Evolutionary conservation across 2,329 filamentous ascomycete genomes (phyloP).

Genomic region (Zasmidium cellare): DNA sequence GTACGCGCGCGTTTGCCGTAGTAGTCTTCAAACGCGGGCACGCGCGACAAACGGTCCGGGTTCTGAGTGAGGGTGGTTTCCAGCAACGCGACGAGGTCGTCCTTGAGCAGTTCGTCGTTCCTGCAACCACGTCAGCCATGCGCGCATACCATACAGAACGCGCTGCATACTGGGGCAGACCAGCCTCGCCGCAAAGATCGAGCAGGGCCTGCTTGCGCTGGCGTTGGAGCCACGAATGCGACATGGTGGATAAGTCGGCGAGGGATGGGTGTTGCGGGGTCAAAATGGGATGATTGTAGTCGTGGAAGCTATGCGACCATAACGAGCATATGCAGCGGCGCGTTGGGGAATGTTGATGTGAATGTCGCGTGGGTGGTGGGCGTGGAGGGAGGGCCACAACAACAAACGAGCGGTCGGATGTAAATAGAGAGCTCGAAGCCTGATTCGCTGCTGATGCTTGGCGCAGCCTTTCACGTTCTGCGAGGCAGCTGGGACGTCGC

Average conservation of each 20-base stretch:
- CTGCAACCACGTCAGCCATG: slow-evolving; percentile 14
- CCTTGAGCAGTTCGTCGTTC: slow-evolving; percentile 67
- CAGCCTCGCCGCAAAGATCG: slow-evolving; percentile 31
- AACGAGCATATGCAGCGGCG: slow-evolving; percentile 13
- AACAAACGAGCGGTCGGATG: neutral
- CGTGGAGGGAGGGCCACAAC: slow-evolving; percentile 2
- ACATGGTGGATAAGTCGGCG: slow-evolving; percentile 15
- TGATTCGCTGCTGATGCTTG: too few species aligned
- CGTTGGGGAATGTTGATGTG: slow-evolving; percentile 4
- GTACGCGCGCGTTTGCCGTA: slow-evolving; percentile 60
- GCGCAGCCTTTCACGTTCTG: too few species aligned
- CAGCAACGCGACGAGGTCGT: slow-evolving; percentile 73
- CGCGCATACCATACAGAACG: neutral
- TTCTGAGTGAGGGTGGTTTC: slow-evolving; percentile 73
- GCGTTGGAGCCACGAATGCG: slow-evolving; percentile 30
- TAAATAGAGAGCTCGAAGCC: too few species aligned
- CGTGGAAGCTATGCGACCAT: slow-evolving; percentile 52
- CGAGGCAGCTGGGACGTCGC: too few species aligned
- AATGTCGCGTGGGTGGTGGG: slow-evolving; percentile 7
- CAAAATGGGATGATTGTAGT: slow-evolving; percentile 38
- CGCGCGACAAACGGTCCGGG: slow-evolving; percentile 61
- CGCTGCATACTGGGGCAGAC: slow-evolving; percentile 28
- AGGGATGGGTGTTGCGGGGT: slow-evolving; percentile 1
- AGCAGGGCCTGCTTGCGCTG: slow-evolving; percentile 33
- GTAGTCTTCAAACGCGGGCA: slow-evolving; percentile 70